Conservation (phyloP, 2,329 filamentous ascomycete genomes). For the Sporothrix brunneoviolacea region DNA sequence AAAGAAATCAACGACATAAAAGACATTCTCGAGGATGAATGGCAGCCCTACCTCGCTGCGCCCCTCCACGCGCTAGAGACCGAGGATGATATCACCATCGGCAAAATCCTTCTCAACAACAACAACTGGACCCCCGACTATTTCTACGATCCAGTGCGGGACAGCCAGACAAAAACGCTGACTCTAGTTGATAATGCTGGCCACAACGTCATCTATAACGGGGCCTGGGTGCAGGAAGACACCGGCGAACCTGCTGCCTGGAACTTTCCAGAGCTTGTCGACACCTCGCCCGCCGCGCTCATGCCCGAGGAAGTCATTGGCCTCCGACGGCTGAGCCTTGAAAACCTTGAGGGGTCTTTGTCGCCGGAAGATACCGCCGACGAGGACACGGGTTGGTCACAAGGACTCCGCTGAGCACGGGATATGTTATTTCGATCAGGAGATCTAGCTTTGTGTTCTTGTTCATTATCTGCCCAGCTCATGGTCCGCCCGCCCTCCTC, state of each 20-base stretch:
- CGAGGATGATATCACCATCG: constrained; percentile 30
- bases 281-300: background rate
- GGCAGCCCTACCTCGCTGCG: constrained; percentile 34
- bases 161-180: background rate
- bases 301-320: background rate
- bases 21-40: constrained; percentile 33
- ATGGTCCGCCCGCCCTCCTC: constrained; percentile 1
- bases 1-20: constrained; percentile 40
- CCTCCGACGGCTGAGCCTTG: background rate
- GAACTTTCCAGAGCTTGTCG: background rate
- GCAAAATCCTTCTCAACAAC: constrained; percentile 38
- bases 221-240: background rate
- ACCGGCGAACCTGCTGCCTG: constrained; percentile 2
- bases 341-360: background rate
- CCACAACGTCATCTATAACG: constrained; percentile 3
- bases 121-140: constrained; percentile 32
- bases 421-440: too few relatives aligned
- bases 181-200: constrained; percentile 12
- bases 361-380: background rate
- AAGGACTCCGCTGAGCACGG: too few relatives aligned
- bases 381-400: too few relatives aligned
- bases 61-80: constrained; percentile 33
- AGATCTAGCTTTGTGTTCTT: too few relatives aligned
- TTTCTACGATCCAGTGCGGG: constrained; percentile 1
- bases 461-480: too few relatives aligned